These are phyloP conservation scores for Leucoagaricus sp. DNA, from an alignment of 1,284 basidiomycete genomes.

Conservation along the genomic window DNA sequence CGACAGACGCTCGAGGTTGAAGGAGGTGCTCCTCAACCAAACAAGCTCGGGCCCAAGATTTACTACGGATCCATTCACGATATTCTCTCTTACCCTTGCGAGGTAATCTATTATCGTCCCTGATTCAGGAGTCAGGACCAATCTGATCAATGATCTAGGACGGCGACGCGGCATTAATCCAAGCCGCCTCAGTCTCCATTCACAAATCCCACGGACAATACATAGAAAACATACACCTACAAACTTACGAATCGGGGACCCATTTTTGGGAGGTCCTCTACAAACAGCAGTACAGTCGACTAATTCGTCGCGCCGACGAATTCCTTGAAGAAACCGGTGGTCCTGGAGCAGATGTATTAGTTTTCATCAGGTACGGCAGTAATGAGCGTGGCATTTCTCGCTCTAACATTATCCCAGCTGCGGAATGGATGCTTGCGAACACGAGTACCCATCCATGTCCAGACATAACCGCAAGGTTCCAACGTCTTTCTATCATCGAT, in stretches of 20 bases:
- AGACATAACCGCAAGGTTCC: conserved; percentile 92
- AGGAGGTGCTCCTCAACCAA: conserved; percentile 30
- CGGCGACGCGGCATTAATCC: conserved; percentile 75
- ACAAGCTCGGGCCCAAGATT: conserved; percentile 61
- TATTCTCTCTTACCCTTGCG: conserved; percentile 90
- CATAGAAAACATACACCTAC: conserved; percentile 90
- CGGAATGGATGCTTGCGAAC: conserved; percentile 93
- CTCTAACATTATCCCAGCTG: conserved; percentile 44
- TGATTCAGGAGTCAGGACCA: background rate
- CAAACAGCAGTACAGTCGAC: conserved; percentile 60
- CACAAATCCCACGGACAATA: conserved; percentile 87
- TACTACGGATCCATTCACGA: conserved; percentile 94
- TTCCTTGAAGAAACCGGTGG: conserved; percentile 75
- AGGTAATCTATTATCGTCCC: conserved; percentile 48
- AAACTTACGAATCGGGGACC: conserved; percentile 70
- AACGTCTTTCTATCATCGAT: conserved; percentile 82
- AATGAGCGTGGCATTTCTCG: background rate
- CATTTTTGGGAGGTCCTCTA: conserved; percentile 84
- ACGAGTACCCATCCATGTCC: conserved; percentile 92
- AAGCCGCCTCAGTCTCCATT: conserved; percentile 83
- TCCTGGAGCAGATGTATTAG: conserved; percentile 68
- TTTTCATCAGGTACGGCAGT: conserved; percentile 79
- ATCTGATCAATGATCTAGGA: conserved; percentile 48
- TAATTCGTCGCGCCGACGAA: conserved; percentile 73
- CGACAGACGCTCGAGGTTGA: conserved; percentile 61